Conservation (phyloP, 257 asterid genomes). For the Vinca minor region DNA sequence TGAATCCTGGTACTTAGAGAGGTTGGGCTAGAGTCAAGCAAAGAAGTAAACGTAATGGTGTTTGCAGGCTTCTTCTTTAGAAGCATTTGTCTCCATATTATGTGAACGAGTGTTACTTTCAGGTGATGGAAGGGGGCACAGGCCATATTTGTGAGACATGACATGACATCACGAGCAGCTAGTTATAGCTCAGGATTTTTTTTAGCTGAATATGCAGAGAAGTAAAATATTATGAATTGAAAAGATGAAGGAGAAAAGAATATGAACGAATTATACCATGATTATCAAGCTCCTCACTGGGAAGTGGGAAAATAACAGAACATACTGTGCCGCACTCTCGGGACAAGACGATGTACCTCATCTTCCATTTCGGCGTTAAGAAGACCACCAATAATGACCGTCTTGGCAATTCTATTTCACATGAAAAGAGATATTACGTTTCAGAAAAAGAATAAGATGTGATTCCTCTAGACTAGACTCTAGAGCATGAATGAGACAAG, state of each 20-base stretch:
- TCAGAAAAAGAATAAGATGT: background rate
- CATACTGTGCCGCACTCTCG: slow-evolving; percentile 53
- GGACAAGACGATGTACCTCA: slow-evolving; percentile 69
- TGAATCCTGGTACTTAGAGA: background rate
- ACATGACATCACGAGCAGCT: background rate
- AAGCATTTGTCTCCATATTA: background rate
- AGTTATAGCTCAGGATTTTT: background rate
- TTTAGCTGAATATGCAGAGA: background rate
- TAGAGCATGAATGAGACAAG: slow-evolving; percentile 4
- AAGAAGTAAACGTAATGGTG: background rate
- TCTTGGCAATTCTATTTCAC: slow-evolving; percentile 79
- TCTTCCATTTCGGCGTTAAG: slow-evolving; percentile 58
- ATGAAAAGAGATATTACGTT: slow-evolving; percentile 15
- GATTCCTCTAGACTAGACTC: no score
- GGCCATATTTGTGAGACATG: background rate
- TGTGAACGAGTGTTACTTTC: background rate
- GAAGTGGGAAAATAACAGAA: slow-evolving; percentile 76
- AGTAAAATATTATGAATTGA: background rate
- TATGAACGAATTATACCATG: slow-evolving; percentile 44
- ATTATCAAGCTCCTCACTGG: slow-evolving; percentile 54
- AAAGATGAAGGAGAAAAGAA: slow-evolving; percentile 3
- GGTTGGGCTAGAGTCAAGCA: background rate
- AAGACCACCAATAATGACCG: slow-evolving; percentile 81
- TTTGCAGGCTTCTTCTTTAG: background rate
- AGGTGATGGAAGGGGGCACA: background rate